Evolutionary conservation across 2,329 filamentous ascomycete species (phyloP).

Genomic region (Meredithiella fracta): DNA sequence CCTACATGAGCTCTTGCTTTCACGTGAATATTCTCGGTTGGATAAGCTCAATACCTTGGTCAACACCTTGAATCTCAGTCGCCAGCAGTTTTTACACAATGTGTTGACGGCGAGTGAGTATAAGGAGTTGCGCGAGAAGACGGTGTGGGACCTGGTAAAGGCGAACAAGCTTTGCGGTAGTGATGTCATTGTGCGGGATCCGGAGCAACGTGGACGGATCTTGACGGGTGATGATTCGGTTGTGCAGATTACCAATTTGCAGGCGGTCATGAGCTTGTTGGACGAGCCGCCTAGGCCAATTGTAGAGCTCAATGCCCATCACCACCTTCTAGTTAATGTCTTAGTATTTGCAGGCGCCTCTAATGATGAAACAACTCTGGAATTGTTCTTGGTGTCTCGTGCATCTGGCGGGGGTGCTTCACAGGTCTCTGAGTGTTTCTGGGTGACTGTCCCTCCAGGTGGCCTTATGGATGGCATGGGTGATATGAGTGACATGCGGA

Average conservation of each 20-base stretch:
- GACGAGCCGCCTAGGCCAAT: conserved; percentile 59
- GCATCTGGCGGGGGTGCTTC: conserved; percentile 43
- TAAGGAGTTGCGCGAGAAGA: conserved; percentile 63
- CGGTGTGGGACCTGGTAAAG: conserved; percentile 85
- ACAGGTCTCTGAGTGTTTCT: conserved; percentile 68
- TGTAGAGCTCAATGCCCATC: conserved; percentile 53
- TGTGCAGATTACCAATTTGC: conserved; percentile 75
- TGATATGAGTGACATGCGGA: conserved; percentile 55
- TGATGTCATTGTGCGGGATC: conserved; percentile 88
- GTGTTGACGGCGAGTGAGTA: conserved; percentile 81
- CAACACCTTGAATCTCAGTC: conserved; percentile 63
- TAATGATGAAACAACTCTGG: conserved; percentile 57
- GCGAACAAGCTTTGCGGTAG: conserved; percentile 90
- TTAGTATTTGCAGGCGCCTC: conserved; percentile 65
- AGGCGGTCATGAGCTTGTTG: conserved; percentile 90
- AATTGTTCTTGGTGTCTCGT: conserved; percentile 63
- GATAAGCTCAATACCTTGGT: conserved; percentile 71
- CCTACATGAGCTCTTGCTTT: conserved; percentile 76
- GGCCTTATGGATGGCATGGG: conserved; percentile 51
- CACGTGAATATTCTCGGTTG: conserved; percentile 62
- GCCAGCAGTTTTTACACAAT: conserved; percentile 84
- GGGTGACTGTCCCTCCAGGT: conserved; percentile 58
- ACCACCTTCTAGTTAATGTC: conserved; percentile 71
- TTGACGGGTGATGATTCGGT: conserved; percentile 86
- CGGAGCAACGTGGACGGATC: conserved; percentile 64